A percentile compares a stretch with the other conserved stretches of the same genome.
phyloP scores from a whole-genome alignment of 1,139 yeast genomes.

The Insectozyma bohioensis region DNA sequence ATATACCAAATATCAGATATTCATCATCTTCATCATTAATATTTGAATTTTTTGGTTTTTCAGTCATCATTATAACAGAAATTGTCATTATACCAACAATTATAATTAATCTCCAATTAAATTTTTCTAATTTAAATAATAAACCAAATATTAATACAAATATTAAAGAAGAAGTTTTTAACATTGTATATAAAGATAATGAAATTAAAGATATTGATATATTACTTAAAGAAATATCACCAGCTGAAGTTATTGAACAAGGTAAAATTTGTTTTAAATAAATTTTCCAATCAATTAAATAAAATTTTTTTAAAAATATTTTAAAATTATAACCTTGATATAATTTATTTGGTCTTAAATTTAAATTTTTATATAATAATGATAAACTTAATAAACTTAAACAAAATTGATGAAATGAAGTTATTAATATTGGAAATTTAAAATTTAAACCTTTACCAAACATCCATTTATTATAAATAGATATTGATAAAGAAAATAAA shows the following conservation, averaged over 20 bases:
- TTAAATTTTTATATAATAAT: constrained; percentile 48
- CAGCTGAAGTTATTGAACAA: constrained; percentile 84
- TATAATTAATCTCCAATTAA: constrained; percentile 60
- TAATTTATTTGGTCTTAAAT: constrained; percentile 40
- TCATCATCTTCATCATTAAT: constrained; percentile 15
- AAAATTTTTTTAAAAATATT: constrained; percentile 15
- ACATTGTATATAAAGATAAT: constrained; percentile 86
- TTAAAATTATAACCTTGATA: constrained; percentile 5
- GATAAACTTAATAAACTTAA: constrained; percentile 50
- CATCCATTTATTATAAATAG: constrained; percentile 98
- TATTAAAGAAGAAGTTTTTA: constrained; percentile 80
- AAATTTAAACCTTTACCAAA: constrained; percentile 75
- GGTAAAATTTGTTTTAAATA: constrained; percentile 67
- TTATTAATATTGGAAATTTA: constrained; percentile 78
- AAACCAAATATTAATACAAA: constrained; percentile 89
- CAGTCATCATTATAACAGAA: constrained; percentile 89
- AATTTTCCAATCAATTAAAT: constrained; percentile 17
- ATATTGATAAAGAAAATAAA: constrained; percentile 65
- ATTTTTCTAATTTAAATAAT: constrained; percentile 70
- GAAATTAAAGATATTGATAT: constrained; percentile 77
- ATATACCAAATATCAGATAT: constrained; percentile 52
- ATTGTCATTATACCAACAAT: constrained; percentile 76
- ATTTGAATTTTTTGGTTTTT: constrained; percentile 24
- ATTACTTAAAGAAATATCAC: constrained; percentile 93
- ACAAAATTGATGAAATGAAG: constrained; percentile 81